Base-by-base conservation (phyloP, 106 monocot species). In the Allium sativum region DNA sequence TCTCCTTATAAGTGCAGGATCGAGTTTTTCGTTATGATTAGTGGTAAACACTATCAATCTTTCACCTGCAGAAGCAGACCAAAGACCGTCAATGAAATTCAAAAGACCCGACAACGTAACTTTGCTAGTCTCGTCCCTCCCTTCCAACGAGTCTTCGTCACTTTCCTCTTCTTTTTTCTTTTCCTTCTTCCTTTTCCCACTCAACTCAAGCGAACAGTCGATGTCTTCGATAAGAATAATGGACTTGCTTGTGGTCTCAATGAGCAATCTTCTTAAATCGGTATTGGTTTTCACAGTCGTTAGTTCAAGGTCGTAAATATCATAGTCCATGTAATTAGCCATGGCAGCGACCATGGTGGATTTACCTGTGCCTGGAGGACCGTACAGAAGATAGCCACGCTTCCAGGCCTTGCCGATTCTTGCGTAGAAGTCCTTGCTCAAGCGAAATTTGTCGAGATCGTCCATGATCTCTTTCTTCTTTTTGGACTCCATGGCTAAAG, bases 41-140 rank as follows among this genome's bases (percentile, higher is more conserved):
- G 68, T 75, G 40, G 75, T 75, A 50, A 75, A 69, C 18, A 75
- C 64, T 11, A 75, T 75, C 44, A 75, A 45, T 43, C 69, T 54
- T 21, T 75, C 75, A 11, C 69, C 69, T 10, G 69, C 69, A 10
- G 62, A 69, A 14, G 57, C 62, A 14, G 69, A 75, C 75, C 74
- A 74, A 7, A 74, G 55, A 7, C 70, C 70, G 18, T 70, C 70
- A 0, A 70, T 62, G 61, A 70, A 70, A 21, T 70, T 70, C 14
- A 70, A 53, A 7, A 53, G 59, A 3, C 70, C 70, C 31, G 70
- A 70, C 3, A 70, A 53, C 0, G 70, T 70, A 18, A 70, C 70
- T 46, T 40, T 64, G 10, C 64, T 64, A 15, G 50, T 40, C 19
- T 52, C 51, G 0, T 62, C 47, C 22, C 52, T 52, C 51, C 51